A percentile compares a stretch with the other conserved stretches of the same genome.
Conservation (phyloP, 192 early-diverging fungal genomes). For the Backusella parvicylindrica region DNA sequence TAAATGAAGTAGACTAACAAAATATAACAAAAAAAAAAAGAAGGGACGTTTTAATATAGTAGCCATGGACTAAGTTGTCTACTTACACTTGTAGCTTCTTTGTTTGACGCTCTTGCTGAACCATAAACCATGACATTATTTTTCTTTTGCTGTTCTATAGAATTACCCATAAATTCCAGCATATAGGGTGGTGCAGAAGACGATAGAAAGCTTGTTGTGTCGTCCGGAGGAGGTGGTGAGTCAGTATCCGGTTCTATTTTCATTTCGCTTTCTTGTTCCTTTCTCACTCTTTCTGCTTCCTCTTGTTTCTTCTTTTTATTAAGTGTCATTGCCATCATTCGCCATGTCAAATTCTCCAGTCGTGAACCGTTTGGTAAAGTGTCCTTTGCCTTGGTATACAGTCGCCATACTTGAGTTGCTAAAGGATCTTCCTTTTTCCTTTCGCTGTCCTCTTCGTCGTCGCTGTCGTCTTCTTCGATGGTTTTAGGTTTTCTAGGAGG, state of each 20-base stretch:
- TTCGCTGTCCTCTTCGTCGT: conserved; percentile 19
- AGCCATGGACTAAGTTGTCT: not conserved
- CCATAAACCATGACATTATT: conserved; percentile 25
- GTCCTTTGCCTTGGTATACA: conserved; percentile 80
- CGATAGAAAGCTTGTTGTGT: conserved; percentile 30
- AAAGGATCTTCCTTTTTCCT: conserved; percentile 49
- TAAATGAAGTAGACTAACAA: not conserved
- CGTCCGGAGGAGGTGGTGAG: conserved; percentile 28
- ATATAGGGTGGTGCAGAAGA: conserved; percentile 38
- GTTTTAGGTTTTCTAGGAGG: conserved; percentile 27
- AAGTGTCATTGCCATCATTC: conserved; percentile 73
- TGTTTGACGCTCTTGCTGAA: conserved; percentile 11
- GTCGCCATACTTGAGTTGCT: conserved; percentile 64
- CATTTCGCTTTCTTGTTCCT: not conserved
- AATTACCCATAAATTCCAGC: not conserved
- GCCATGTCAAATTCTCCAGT: conserved; percentile 83
- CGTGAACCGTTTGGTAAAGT: conserved; percentile 72
- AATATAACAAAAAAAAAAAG: not conserved
- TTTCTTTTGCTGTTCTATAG: not conserved
- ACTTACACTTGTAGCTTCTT: not conserved
- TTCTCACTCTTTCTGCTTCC: not conserved
- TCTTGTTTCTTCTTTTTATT: conserved; percentile 33
- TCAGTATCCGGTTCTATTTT: not conserved
- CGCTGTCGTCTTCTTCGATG: not conserved
- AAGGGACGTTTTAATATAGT: not conserved